Percentiles rank a stretch among this genome's conserved stretches.
Evolutionary conservation across 345 rosid species (phyloP).

Genomic region (Gossypium sturtianum): DNA sequence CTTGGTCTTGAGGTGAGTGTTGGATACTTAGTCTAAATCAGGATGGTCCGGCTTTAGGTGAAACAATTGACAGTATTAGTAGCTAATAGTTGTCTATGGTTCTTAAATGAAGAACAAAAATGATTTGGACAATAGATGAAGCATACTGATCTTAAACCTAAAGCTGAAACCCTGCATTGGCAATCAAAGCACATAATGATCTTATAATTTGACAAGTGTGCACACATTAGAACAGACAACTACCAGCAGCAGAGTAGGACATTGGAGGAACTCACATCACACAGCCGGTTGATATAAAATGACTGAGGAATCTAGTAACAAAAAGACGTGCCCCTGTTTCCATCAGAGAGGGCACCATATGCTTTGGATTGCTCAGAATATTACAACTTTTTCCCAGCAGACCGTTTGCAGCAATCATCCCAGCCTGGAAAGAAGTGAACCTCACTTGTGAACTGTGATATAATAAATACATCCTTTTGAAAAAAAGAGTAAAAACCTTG

Average conservation of each 20-base stretch:
- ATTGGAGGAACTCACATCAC: slow-evolving; percentile 51
- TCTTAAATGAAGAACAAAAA: not conserved
- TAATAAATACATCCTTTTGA: not conserved
- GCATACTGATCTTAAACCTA: not conserved
- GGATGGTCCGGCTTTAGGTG: not conserved
- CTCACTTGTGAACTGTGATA: not conserved
- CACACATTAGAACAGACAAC: not conserved
- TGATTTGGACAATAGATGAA: not conserved
- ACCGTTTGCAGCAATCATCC: slow-evolving; percentile 60
- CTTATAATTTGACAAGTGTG: not conserved
- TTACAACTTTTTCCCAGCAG: slow-evolving; percentile 46
- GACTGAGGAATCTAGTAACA: slow-evolving; percentile 69
- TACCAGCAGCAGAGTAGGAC: not conserved
- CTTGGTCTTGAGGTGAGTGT: no score
- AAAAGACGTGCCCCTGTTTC: slow-evolving; percentile 74
- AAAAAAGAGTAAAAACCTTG: not conserved
- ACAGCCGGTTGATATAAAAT: slow-evolving; percentile 56
- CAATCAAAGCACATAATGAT: not conserved
- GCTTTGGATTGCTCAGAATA: slow-evolving; percentile 55
- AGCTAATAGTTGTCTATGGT: not conserved
- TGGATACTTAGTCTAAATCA: no score
- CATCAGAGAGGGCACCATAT: slow-evolving; percentile 68
- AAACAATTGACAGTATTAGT: not conserved
- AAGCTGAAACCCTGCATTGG: not conserved
- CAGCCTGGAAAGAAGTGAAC: slow-evolving; percentile 45